These are phyloP conservation scores for Neurospora tetrasperma DNA, from an alignment of 495 filamentous ascomycete genomes.

Conservation along the genomic window DNA sequence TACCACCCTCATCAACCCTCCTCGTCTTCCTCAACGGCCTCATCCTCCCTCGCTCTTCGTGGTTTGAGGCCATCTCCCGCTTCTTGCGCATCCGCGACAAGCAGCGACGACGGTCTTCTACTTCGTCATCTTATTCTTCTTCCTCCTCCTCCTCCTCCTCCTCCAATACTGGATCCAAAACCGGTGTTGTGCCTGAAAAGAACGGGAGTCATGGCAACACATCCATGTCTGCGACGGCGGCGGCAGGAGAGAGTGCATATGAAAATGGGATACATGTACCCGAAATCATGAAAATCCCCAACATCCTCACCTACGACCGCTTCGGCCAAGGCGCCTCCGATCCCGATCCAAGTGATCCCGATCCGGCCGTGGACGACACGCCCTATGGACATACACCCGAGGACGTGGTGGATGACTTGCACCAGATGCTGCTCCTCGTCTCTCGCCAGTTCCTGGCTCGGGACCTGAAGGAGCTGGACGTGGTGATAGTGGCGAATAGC, in stretches of 20 bases:
- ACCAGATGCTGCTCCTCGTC: constrained; percentile 38
- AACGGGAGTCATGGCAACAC: neutral
- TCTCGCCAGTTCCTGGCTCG: neutral
- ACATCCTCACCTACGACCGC: constrained; percentile 52
- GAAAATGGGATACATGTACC: neutral
- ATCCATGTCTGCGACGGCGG: neutral
- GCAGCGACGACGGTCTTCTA: neutral
- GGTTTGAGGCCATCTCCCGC: constrained; percentile 36
- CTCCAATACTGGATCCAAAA: neutral
- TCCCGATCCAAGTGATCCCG: constrained; percentile 41
- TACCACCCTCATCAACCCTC: constrained; percentile 22
- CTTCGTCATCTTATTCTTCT: neutral
- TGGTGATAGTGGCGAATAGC: constrained; percentile 47
- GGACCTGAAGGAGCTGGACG: neutral
- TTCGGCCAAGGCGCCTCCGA: constrained; percentile 51
- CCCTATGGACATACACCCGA: constrained; percentile 44
- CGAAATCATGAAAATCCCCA: constrained; percentile 14
- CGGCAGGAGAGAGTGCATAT: neutral
- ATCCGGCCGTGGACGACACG: constrained; percentile 11
- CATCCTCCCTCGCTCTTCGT: constrained; percentile 38
- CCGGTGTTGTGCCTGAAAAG: neutral
- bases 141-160: neutral
- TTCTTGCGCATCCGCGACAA: constrained; percentile 23
- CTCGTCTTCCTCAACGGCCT: constrained; percentile 57
- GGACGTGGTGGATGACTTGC: constrained; percentile 40